Conservation (phyloP, 1,284 basidiomycete genomes). For the Sporisorium graminicola region DNA sequence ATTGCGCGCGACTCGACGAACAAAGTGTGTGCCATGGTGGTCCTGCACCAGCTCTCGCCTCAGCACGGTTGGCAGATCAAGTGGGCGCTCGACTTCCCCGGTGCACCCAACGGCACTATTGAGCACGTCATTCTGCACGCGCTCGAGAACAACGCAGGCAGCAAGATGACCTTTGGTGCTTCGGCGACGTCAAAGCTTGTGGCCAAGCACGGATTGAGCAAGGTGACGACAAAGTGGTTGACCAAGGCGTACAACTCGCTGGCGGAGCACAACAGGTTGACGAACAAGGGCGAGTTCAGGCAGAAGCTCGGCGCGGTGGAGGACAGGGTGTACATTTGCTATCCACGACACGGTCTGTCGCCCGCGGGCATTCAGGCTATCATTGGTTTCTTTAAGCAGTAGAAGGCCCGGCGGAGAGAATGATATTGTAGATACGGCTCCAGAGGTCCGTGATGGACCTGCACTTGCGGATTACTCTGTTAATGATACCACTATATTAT, state of each 20-base stretch:
- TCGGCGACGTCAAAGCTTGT: conserved; percentile 53
- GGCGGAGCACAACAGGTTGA: conserved; percentile 51
- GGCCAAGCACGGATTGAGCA: conserved; percentile 60
- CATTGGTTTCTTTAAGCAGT: conserved; percentile 63
- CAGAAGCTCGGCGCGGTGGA: conserved; percentile 63
- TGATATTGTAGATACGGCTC: background rate
- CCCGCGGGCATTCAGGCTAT: conserved; percentile 60
- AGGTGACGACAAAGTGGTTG: conserved; percentile 55
- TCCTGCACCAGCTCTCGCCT: conserved; percentile 74
- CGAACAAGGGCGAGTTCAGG: conserved; percentile 65
- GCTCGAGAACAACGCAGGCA: conserved; percentile 72
- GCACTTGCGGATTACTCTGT: background rate
- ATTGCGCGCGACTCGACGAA: conserved; percentile 72
- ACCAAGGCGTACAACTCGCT: conserved; percentile 56
- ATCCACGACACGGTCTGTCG: conserved; percentile 60
- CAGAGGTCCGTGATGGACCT: background rate
- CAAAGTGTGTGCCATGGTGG: conserved; percentile 73
- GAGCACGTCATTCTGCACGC: conserved; percentile 74
- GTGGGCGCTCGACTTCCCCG: conserved; percentile 76
- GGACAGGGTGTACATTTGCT: conserved; percentile 60
- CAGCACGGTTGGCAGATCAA: conserved; percentile 75
- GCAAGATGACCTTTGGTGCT: conserved; percentile 71
- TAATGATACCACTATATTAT: background rate
- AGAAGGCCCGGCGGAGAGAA: background rate
- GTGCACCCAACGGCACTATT: conserved; percentile 73